Conservation (phyloP, 73 alveolate species). For the Breviolum minutum region DNA sequence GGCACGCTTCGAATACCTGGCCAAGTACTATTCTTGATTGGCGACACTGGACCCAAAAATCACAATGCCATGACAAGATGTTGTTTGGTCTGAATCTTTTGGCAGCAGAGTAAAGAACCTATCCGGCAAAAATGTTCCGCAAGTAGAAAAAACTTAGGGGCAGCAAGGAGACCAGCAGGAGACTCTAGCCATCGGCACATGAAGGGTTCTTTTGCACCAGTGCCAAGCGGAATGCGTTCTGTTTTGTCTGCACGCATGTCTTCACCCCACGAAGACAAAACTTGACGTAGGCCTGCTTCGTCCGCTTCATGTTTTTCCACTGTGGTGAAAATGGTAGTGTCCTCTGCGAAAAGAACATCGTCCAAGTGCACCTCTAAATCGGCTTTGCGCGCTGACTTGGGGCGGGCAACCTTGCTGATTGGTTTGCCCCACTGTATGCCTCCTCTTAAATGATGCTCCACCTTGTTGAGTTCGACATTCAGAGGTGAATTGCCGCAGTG, state of each 20-base stretch:
- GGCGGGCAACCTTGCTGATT: neutral
- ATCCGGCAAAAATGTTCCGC: too few relatives aligned
- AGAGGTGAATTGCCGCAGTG: neutral
- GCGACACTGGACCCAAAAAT: too few relatives aligned
- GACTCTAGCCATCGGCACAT: too few relatives aligned
- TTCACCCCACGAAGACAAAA: neutral
- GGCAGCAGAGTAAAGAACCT: too few relatives aligned
- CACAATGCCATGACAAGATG: too few relatives aligned
- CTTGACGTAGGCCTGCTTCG: neutral
- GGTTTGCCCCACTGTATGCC: neutral
- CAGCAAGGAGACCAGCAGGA: too few relatives aligned
- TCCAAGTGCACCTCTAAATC: neutral
- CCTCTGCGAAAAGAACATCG: conserved; percentile 32
- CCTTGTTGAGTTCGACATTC: neutral
- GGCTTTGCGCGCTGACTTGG: neutral
- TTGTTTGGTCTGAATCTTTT: too few relatives aligned
- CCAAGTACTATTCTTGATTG: too few relatives aligned
- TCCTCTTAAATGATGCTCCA: neutral
- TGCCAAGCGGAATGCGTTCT: neutral
- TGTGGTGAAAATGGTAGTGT: conserved; percentile 32
- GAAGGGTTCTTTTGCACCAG: neutral
- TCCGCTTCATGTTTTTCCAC: neutral
- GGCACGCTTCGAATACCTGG: conserved; percentile 35
- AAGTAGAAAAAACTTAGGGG: too few relatives aligned
- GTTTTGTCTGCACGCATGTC: conserved; percentile 39